Evolutionary conservation across 1,139 yeast genomes (phyloP).

Genomic region (Komagataea norvegica): DNA sequence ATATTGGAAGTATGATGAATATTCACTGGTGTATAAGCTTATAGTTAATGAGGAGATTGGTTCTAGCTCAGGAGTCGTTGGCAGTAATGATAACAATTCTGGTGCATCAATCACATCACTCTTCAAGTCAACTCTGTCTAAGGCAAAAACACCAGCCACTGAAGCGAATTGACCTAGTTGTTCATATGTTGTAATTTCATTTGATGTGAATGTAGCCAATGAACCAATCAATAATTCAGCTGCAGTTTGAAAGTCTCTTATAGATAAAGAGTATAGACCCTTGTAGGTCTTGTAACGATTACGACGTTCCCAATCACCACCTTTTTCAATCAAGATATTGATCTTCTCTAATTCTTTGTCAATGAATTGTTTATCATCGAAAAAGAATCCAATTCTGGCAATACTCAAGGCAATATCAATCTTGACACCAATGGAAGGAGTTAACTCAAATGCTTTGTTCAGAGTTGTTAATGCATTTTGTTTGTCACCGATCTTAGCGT

Average conservation of each 20-base stretch:
- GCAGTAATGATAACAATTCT: slow-evolving; percentile 77
- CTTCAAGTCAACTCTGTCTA: slow-evolving; percentile 83
- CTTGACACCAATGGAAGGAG: slow-evolving; percentile 85
- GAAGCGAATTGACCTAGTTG: slow-evolving; percentile 87
- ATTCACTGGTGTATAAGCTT: slow-evolving; percentile 85
- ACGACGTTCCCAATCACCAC: slow-evolving; percentile 99
- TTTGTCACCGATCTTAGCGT: slow-evolving; percentile 78
- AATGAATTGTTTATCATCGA: slow-evolving; percentile 67
- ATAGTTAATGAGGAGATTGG: slow-evolving; percentile 83
- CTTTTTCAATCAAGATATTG: slow-evolving; percentile 77
- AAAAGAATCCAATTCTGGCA: slow-evolving; percentile 83
- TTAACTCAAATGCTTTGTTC: slow-evolving; percentile 68
- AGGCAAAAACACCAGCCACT: slow-evolving; percentile 75
- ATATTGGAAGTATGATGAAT: slow-evolving; percentile 72
- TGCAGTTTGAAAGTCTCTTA: slow-evolving; percentile 82
- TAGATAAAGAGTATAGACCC: slow-evolving; percentile 79
- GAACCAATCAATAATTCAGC: slow-evolving; percentile 82
- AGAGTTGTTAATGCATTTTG: slow-evolving; percentile 68
- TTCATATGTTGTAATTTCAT: slow-evolving; percentile 85
- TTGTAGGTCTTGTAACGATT: slow-evolving; percentile 88
- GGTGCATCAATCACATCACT: slow-evolving; percentile 88
- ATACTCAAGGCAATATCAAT: slow-evolving; percentile 81
- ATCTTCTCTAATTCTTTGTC: slow-evolving; percentile 72
- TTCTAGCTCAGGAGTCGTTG: slow-evolving; percentile 67
- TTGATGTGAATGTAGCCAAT: slow-evolving; percentile 93